phyloP scores from a whole-genome alignment of 345 rosid species.

The Odontarrhena argentea region DNA sequence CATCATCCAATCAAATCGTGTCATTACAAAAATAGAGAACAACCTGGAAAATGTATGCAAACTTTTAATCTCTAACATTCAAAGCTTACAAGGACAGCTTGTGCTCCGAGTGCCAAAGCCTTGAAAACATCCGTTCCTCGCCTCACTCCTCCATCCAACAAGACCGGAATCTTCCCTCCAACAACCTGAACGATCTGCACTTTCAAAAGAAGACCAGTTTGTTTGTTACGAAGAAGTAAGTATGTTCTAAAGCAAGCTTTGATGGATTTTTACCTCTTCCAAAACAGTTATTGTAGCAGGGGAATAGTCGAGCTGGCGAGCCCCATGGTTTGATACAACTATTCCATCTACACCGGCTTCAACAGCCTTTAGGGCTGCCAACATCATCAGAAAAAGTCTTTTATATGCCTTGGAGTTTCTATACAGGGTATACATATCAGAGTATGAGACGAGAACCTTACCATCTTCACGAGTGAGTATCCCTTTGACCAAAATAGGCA shows the following conservation, averaged over 20 bases:
- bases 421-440: not conserved
- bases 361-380: slow-evolving; percentile 69
- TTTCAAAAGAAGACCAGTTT: not conserved
- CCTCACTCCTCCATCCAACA: slow-evolving; percentile 83
- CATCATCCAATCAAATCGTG: slow-evolving; percentile 24
- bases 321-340: slow-evolving; percentile 82
- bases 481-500: slow-evolving; percentile 81
- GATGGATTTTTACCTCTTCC: slow-evolving; percentile 57
- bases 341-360: slow-evolving; percentile 73
- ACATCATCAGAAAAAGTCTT: slow-evolving; percentile 12
- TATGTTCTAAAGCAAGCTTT: not conserved
- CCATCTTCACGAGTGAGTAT: slow-evolving; percentile 84
- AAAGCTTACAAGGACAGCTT: slow-evolving; percentile 77
- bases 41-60: slow-evolving; percentile 1
- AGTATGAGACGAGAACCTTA: slow-evolving; percentile 40
- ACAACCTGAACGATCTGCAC: slow-evolving; percentile 73
- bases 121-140: slow-evolving; percentile 89
- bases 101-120: slow-evolving; percentile 89
- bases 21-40: not conserved
- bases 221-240: not conserved
- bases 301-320: slow-evolving; percentile 69
- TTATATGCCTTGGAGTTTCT: not conserved
- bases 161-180: slow-evolving; percentile 71
- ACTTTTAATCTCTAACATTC: not conserved
- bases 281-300: slow-evolving; percentile 70